Evolutionary conservation across 2,329 filamentous ascomycete genomes (phyloP), one percentile per base, ranked within the genome.

Genomic region (Karstenula rhodostoma): DNA sequence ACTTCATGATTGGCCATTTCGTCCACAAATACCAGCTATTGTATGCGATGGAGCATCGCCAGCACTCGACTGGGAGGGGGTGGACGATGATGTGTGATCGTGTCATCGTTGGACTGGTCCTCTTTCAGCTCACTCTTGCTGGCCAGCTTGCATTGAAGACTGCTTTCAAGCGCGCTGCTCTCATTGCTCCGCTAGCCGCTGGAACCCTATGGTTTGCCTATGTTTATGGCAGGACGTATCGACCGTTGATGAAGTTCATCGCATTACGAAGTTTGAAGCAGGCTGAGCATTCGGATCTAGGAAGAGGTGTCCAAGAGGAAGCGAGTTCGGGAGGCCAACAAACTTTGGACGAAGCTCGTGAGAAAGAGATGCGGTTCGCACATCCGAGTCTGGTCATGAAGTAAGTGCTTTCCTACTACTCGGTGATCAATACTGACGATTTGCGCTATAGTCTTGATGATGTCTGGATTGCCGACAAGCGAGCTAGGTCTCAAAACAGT

Each of bases 51-150:
- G 94, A 98, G 71, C 94, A 98, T 76, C 91, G 93, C 17, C 93
- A 96, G 73, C 93, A 97, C 74, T 93, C 93, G 17, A 98, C 94
- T 0, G 96, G 96, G 22, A 89, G 90, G 62, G 93, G 94, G 4
- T 99, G 95, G 95, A 90, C 91, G 51, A 96, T 99, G 86, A 97
- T 99, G 64, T 97, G 93, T 79, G 93, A 95, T 73, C 91, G 95
- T 37, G 86, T 97, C 60, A 87, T 98, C 58, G 82, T 97, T 25
- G 95, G 95, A 1, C 80, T 97, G 10, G 80, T 96, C 2, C 87
- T 98, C 44, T 97, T 97, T 73, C 93, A 99, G 77, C 79, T 96
- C 23, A 93, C 95, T 49, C 95, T 97, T 85, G 90, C 92, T 23
- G 94, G 94, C 3, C 89, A 94, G 63, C 85, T 99, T 58, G 92